Base-by-base conservation (phyloP, 495 filamentous ascomycete species). In the Podospora pseudopauciseta region DNA sequence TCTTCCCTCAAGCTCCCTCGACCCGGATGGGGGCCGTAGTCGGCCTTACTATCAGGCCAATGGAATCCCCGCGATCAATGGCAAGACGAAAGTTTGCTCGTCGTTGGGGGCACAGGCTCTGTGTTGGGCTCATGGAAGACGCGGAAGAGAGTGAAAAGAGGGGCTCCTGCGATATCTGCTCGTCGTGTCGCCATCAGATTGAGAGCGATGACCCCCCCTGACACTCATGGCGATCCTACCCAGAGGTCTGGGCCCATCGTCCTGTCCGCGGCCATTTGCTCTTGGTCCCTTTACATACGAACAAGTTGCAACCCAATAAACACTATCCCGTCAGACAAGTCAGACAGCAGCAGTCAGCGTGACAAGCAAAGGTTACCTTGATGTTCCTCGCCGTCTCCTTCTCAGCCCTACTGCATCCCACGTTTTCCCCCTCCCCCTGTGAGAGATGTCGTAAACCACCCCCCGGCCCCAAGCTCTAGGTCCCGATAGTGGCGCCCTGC, bases 371-470 rank as follows among this genome's bases (percentile, higher is more conserved):
- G n/a, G 23, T 20, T 58, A 27, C n/a, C 23, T 58, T 58, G 16
- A 20, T n/a, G 30, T 18, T 61, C 59, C 30, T 32, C 30, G 19
- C 16, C 3, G n/a, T 61, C 59, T 32, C 61, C 7, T 49, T 60
- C 66, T 68, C 66, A 68, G 66, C 61, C 66, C 61, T 68, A 68
- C 61, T 64, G 5, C 32, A 54, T 20, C 18, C 49, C 54, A 61
- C 60, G 67, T 60, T 39, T 49, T 11, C 9, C 39, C 15, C 39
- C 15, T 49, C 39, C 39, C 39, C 39, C 30, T 32, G 30, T 19
- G 62, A 19, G 27, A 19, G 15, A 23, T 23, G 68, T 55, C 61
- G 26, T 63, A 54, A 26, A 67, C 16, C 23, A 65, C 30, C n/a
- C 64, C 64, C 64, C 60, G 16, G 58, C 55, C 32, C 59, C 59